These are phyloP conservation scores for Mucor mucedo DNA, from an alignment of 371 early-diverging fungal species.

Conservation along the genomic window DNA sequence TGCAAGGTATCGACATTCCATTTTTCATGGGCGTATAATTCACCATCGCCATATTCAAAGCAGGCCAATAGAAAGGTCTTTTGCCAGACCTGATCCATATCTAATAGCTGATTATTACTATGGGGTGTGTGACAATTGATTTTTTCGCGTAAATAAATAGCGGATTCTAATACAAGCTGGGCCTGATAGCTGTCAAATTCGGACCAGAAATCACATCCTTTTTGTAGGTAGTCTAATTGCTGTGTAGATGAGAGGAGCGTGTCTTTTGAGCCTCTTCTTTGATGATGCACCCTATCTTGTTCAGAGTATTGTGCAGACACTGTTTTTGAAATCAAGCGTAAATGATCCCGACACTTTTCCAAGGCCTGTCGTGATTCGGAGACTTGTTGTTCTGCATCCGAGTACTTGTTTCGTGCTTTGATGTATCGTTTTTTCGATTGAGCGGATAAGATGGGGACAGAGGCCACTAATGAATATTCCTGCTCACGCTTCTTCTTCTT, in stretches of 20 bases:
- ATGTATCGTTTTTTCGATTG: conserved; percentile 42
- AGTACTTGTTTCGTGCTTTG: conserved; percentile 41
- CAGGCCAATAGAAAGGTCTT: conserved; percentile 34
- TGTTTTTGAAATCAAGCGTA: conserved; percentile 21
- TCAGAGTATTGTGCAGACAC: conserved; percentile 20
- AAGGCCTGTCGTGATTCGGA: conserved; percentile 37
- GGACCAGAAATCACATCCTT: conserved; percentile 38
- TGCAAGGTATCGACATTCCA: conserved; percentile 15
- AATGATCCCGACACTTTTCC: conserved; percentile 28
- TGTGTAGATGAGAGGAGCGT: conserved; percentile 7
- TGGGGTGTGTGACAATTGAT: neutral
- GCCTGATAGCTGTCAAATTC: conserved; percentile 37
- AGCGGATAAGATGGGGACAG: conserved; percentile 34
- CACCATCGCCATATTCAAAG: conserved; percentile 31
- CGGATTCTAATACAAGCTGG: conserved; percentile 31
- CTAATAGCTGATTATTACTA: conserved; percentile 2
- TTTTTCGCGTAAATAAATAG: conserved; percentile 14
- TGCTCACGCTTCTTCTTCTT: conserved; percentile 35
- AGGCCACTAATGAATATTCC: conserved; percentile 34
- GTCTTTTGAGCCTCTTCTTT: conserved; percentile 21
- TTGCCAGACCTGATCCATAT: conserved; percentile 27
- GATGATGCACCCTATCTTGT: conserved; percentile 14
- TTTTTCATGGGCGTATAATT: conserved; percentile 20
- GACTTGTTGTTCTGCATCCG: conserved; percentile 41
- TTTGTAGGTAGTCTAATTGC: conserved; percentile 19